Evolutionary conservation across 495 filamentous ascomycete genomes (phyloP).

Genomic region (Acidomyces sp.): DNA sequence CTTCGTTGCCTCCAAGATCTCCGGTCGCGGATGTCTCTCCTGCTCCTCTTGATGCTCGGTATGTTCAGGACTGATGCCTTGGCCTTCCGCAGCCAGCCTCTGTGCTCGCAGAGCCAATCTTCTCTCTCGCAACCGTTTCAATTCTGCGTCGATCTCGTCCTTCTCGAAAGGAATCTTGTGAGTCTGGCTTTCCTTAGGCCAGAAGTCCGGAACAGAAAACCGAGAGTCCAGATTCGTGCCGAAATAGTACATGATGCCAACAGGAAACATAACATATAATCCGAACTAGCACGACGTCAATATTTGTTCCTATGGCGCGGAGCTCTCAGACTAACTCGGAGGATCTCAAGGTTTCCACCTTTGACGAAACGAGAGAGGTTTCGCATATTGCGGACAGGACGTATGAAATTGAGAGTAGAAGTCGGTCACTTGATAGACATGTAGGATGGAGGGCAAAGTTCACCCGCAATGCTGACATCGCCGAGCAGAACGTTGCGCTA

Average conservation of each 20-base stretch:
- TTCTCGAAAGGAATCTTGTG: conserved; percentile 79
- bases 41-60: conserved; percentile 11
- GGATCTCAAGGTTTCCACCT: conserved; percentile 88
- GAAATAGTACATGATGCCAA: conserved; percentile 99
- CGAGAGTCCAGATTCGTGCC: conserved; percentile 91
- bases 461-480: too few species aligned
- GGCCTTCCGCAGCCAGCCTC: conserved; percentile 43
- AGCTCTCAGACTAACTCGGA: too few species aligned
- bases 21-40: conserved; percentile 4
- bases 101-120: conserved; percentile 47
- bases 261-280: conserved; percentile 96
- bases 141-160: conserved; percentile 72
- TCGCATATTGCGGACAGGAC: neutral
- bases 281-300: conserved; percentile 53
- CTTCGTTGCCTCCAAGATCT: conserved; percentile 14
- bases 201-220: conserved; percentile 83
- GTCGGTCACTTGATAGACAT: too few species aligned
- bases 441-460: too few species aligned
- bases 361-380: conserved; percentile 32
- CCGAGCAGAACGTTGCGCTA: too few species aligned
- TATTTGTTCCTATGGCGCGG: too few species aligned
- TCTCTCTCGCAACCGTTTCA: conserved; percentile 53
- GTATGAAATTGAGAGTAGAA: too few species aligned
- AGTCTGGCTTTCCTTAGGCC: conserved; percentile 74
- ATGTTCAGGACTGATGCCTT: conserved; percentile 22